Evolutionary conservation across 2,329 filamentous ascomycete genomes (phyloP), one percentile per base, ranked within the genome.

Genomic region (Phialophora chinensis): DNA sequence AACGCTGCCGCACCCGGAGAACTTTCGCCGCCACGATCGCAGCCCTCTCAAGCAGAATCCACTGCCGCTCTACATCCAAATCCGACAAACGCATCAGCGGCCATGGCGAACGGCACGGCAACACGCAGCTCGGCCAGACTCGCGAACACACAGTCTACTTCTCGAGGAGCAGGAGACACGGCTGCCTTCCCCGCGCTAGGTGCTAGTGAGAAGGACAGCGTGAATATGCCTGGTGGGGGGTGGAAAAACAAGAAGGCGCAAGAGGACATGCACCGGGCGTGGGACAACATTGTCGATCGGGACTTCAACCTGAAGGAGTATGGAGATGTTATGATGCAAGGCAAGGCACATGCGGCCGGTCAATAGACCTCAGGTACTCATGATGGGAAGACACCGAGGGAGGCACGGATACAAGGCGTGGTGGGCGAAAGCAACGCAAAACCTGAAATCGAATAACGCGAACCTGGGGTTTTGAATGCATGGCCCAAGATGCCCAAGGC

Each of bases 201-300:
- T 33, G 7, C 7, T 0, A 54, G 29, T 8, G 60, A 47, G 8
- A 61, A 49, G 20, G 74, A 72, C 70, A 72, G 72, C 65, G 78
- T 79, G 60, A 78, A 82, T 42, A 76, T 79, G 66, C 83, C 84
- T 7, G 82, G 85, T 2, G 82, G 81, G 54, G 77, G 77, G 8
- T 88, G 85, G 85, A 80, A 80, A 70, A 86, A 80, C 68, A 85
- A 84, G 75, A 87, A 86, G 72, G 83, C 84, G 4, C 75, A 82
- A 67, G 86, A 88, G 66, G 86, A 88, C 62, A 83, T 80, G 70
- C 77, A 81, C 52, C 78, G 83, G 29, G 83, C 82, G 20, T 79
- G 80, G 79, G 81, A 83, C 31, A 73, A 72, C 68, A 71, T 88
- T 55, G 73, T 85, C 57, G 84, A 88, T 73, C 80, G 79, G 71